phyloP scores from a whole-genome alignment of 140 eudicot species.

The Eryngium alpinum region DNA sequence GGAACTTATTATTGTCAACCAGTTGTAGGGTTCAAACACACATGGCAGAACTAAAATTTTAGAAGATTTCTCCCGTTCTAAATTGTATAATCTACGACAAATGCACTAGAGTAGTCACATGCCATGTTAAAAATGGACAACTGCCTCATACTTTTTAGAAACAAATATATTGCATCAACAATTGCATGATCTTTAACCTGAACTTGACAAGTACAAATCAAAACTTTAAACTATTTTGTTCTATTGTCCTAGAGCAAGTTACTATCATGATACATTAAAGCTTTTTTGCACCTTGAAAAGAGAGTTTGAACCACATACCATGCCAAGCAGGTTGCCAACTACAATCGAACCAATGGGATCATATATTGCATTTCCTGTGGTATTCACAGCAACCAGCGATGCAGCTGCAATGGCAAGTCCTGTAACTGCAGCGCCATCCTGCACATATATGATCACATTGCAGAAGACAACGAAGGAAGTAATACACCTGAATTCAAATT shows the following conservation, averaged over 20 bases:
- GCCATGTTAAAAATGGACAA: neutral
- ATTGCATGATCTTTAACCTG: neutral
- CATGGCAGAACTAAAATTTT: too few relatives aligned
- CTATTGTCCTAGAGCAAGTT: too few relatives aligned
- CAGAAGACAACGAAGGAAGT: neutral
- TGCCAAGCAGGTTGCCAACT: constrained; percentile 96
- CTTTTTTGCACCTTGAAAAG: neutral
- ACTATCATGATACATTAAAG: neutral
- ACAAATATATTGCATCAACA: neutral
- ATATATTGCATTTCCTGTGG: constrained; percentile 93
- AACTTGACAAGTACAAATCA: constrained; percentile 1
- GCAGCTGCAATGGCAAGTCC: constrained; percentile 91
- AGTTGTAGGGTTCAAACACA: too few relatives aligned
- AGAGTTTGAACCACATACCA: constrained; percentile 37
- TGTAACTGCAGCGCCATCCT: constrained; percentile 99
- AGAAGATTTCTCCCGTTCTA: too few relatives aligned
- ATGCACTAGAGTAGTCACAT: neutral
- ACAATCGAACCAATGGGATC: constrained; percentile 97
- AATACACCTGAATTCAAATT: neutral
- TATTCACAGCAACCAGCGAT: constrained; percentile 80
- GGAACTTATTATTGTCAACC: too few relatives aligned
- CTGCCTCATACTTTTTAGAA: neutral
- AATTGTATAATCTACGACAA: neutral
- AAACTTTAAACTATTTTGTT: neutral
- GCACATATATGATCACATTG: constrained; percentile 20